These are phyloP conservation scores for Solanum paucissectum DNA, from an alignment of 257 asterid species.

Conservation along the genomic window DNA sequence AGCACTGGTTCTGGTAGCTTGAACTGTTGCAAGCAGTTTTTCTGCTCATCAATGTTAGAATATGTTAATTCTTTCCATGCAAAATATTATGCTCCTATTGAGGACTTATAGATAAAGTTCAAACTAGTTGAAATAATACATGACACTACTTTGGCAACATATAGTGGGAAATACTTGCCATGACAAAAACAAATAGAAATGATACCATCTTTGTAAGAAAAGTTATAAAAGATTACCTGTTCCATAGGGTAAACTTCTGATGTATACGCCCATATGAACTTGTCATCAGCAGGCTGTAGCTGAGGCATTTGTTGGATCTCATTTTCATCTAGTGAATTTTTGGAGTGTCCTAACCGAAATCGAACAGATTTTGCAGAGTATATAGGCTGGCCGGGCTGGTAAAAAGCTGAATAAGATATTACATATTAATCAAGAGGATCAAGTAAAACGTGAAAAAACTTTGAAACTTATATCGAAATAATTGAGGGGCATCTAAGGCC, in stretches of 20 bases:
- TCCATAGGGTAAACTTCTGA: conserved; percentile 59
- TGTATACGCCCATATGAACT: conserved; percentile 66
- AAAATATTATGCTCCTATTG: not conserved
- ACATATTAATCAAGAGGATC: not conserved
- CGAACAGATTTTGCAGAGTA: conserved; percentile 65
- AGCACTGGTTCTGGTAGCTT: conserved; percentile 71
- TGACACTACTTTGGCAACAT: not conserved
- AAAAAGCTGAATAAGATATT: conserved; percentile 40
- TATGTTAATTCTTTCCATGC: not conserved
- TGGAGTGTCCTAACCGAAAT: conserved; percentile 61
- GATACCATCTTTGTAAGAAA: not conserved
- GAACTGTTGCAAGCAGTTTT: conserved; percentile 60
- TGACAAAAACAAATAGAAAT: not conserved
- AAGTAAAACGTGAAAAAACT: not conserved
- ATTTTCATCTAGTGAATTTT: conserved; percentile 15
- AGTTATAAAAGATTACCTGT: conserved; percentile 33
- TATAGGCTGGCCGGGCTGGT: conserved; percentile 55
- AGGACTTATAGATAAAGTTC: not conserved
- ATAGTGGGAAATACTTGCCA: not conserved
- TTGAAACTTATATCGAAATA: not conserved
- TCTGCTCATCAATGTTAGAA: conserved; percentile 29
- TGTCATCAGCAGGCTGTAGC: conserved; percentile 52
- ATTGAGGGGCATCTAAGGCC: not conserved
- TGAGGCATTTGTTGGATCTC: conserved; percentile 13
- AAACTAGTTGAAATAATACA: not conserved